phyloP scores from a whole-genome alignment of 1,284 basidiomycete genomes.

The Cystobasidium slooffiae region DNA sequence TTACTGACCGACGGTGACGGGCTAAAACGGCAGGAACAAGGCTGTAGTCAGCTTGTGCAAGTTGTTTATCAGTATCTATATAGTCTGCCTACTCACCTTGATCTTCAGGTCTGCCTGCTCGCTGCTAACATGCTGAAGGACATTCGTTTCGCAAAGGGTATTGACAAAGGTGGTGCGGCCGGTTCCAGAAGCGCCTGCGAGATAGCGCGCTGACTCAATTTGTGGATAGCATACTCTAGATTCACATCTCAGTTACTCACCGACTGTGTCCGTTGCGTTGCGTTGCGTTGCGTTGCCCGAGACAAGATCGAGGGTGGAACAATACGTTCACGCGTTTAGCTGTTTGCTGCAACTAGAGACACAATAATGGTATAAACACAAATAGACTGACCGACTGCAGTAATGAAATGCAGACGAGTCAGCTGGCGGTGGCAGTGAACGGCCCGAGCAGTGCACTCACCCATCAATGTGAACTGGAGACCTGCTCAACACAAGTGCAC shows the following conservation, averaged over 20 bases:
- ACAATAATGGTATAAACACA: background rate
- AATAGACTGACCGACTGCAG: conserved; percentile 32
- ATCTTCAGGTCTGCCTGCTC: conserved; percentile 38
- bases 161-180: conserved; percentile 98
- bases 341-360: background rate
- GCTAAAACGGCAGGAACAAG: background rate
- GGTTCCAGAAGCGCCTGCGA: conserved; percentile 85
- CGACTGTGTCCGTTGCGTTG: conserved; percentile 25
- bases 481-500: conserved; percentile 18
- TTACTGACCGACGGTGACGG: conserved; percentile 15
- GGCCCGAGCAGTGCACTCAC: conserved; percentile 16
- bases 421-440: background rate
- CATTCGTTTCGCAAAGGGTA: conserved; percentile 77
- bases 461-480: conserved; percentile 43
- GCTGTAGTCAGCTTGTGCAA: background rate
- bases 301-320: background rate
- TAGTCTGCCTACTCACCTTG: conserved; percentile 18
- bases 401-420: background rate
- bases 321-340: conserved; percentile 20
- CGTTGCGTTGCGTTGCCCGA: background rate
- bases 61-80: background rate
- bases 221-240: background rate
- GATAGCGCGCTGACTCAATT: conserved; percentile 42
- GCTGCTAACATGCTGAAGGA: conserved; percentile 13
- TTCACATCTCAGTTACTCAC: conserved; percentile 17